Evolutionary conservation across 768 basidiomycete genomes (phyloP).

Genomic region (Chalciporus sphaerocephalus): DNA sequence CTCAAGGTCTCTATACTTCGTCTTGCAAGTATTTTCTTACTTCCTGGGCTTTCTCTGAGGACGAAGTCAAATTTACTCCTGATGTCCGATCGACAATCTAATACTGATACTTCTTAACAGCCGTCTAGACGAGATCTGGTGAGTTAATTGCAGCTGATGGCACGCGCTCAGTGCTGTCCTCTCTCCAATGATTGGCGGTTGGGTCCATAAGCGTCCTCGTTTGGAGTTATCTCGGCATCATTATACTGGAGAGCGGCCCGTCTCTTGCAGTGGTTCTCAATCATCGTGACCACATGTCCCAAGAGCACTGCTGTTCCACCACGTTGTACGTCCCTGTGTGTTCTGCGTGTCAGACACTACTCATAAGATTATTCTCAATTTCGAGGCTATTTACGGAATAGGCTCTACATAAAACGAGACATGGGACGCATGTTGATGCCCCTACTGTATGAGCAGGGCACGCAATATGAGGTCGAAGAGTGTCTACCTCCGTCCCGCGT

Average conservation of each 20-base stretch:
- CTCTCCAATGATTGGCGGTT: too few species aligned
- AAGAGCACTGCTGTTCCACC: conserved; percentile 3
- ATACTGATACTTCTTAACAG: too few species aligned
- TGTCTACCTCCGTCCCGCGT: background rate
- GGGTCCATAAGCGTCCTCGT: too few species aligned
- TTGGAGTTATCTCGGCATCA: background rate
- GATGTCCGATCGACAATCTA: too few species aligned
- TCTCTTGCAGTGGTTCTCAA: background rate
- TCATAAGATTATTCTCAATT: too few species aligned
- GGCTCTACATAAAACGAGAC: conserved; percentile 6
- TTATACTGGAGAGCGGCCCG: background rate
- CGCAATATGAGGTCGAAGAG: conserved; percentile 5
- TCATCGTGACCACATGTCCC: background rate
- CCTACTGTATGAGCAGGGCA: background rate
- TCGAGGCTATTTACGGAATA: background rate
- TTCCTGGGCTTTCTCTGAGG: too few species aligned
- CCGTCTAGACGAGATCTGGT: too few species aligned
- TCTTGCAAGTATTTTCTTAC: too few species aligned
- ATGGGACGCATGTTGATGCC: background rate
- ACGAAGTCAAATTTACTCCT: too few species aligned
- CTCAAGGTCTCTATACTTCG: too few species aligned
- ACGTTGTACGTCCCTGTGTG: background rate
- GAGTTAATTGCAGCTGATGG: too few species aligned
- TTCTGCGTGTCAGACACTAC: background rate
- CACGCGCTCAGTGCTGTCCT: too few species aligned